Percentiles rank a stretch among this genome's conserved stretches.
phyloP scores from a whole-genome alignment of 352 stramenopile species.

The Phytopythium aichiense region DNA sequence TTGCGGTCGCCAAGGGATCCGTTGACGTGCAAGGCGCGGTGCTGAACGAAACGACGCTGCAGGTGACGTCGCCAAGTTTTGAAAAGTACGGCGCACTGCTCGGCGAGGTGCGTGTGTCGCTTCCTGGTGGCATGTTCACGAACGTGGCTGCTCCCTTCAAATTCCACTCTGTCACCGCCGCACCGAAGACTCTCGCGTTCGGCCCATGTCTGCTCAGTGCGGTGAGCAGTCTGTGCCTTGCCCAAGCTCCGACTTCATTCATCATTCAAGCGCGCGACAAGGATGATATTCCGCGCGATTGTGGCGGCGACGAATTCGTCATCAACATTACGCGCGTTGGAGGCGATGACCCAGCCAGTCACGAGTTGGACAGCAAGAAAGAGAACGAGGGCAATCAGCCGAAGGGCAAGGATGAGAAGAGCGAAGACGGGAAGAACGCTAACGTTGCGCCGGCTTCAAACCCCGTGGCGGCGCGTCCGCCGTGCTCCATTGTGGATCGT shows the following conservation, averaged over 20 bases:
- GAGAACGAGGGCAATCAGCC: conserved; percentile 8
- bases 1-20: conserved; percentile 92
- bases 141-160: conserved; percentile 85
- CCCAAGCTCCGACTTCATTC: conserved; percentile 79
- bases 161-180: conserved; percentile 94
- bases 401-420: conserved; percentile 29
- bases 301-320: conserved; percentile 93
- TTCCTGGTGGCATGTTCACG: conserved; percentile 91
- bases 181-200: conserved; percentile 91
- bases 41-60: conserved; percentile 80
- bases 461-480: neutral
- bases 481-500: conserved; percentile 69
- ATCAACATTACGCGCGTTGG: conserved; percentile 56
- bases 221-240: conserved; percentile 62
- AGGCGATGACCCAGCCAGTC: conserved; percentile 30
- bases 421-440: neutral
- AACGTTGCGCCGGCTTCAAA: neutral
- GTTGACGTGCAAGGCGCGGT: conserved; percentile 90
- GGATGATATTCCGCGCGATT: conserved; percentile 85
- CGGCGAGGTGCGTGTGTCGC: conserved; percentile 86
- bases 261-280: conserved; percentile 92
- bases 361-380: conserved; percentile 9
- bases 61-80: conserved; percentile 92
- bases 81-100: conserved; percentile 91
- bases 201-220: conserved; percentile 84